Evolutionary conservation across 108 stramenopile genomes (phyloP).

Genomic region (Nitzschia putrida): DNA sequence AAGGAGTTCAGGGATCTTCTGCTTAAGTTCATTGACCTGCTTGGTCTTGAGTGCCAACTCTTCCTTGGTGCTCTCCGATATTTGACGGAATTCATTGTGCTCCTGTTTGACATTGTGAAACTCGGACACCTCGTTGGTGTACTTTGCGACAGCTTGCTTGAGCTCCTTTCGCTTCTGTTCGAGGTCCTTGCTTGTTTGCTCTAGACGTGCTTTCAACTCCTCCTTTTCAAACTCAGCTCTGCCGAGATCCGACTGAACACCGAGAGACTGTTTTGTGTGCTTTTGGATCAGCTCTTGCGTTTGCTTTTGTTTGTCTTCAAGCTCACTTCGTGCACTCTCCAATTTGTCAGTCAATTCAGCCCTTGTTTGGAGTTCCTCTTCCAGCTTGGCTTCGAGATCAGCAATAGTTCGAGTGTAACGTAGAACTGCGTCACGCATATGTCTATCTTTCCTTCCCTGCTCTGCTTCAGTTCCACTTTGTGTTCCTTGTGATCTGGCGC

Average conservation of each 20-base stretch:
- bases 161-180: conserved; percentile 42
- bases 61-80: conserved; percentile 18
- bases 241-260: conserved; percentile 27
- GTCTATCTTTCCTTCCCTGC: conserved; percentile 29
- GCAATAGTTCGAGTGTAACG: conserved; percentile 34
- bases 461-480: conserved; percentile 22
- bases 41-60: conserved; percentile 35
- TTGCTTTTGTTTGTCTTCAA: conserved; percentile 42
- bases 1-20: conserved; percentile 23
- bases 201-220: conserved; percentile 24
- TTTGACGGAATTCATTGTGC: conserved; percentile 26
- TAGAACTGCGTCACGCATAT: conserved; percentile 35
- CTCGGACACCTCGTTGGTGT: conserved; percentile 19
- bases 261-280: conserved; percentile 16
- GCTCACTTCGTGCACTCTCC: conserved; percentile 30
- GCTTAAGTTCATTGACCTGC: conserved; percentile 23
- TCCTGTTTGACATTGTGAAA: conserved; percentile 35
- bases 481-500: background rate
- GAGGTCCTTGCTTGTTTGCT: conserved; percentile 37
- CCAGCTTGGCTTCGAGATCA: conserved; percentile 46
- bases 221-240: conserved; percentile 22
- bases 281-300: conserved; percentile 38
- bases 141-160: conserved; percentile 22
- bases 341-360: conserved; percentile 38
- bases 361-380: conserved; percentile 38